These are phyloP conservation scores for Vaccinium darrowii DNA, from an alignment of 148 eudicot species.

Conservation along the genomic window DNA sequence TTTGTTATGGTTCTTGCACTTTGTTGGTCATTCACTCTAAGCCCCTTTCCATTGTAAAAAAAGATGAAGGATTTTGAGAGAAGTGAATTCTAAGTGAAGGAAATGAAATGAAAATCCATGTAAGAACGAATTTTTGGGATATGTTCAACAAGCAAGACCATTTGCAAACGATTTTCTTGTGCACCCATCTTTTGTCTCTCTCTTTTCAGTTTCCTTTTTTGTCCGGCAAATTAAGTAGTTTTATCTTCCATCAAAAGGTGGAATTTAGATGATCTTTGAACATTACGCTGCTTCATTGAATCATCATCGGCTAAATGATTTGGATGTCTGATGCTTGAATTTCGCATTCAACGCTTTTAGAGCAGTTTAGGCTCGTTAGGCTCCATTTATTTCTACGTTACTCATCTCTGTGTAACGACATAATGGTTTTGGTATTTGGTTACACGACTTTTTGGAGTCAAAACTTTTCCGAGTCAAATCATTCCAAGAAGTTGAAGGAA, in stretches of 20 bases:
- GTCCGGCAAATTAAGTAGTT: background rate
- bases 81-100: too few relatives aligned
- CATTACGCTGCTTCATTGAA: too few relatives aligned
- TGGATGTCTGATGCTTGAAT: too few relatives aligned
- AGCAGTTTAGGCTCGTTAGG: background rate
- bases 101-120: too few relatives aligned
- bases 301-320: too few relatives aligned
- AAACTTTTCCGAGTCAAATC: background rate
- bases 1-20: too few relatives aligned
- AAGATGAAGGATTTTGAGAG: too few relatives aligned
- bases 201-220: background rate
- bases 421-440: background rate
- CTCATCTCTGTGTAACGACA: background rate
- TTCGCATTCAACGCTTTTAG: background rate
- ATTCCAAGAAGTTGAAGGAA: background rate
- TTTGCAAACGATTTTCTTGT: too few relatives aligned
- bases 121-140: too few relatives aligned
- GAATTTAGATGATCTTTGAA: background rate
- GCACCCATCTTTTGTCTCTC: background rate
- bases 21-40: too few relatives aligned
- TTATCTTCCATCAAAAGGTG: background rate
- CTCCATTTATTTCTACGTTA: background rate
- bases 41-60: too few relatives aligned
- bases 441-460: background rate
- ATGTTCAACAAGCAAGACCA: too few relatives aligned